Conservation (phyloP, 2,329 filamentous ascomycete genomes). For the Emergomyces orientalis region DNA sequence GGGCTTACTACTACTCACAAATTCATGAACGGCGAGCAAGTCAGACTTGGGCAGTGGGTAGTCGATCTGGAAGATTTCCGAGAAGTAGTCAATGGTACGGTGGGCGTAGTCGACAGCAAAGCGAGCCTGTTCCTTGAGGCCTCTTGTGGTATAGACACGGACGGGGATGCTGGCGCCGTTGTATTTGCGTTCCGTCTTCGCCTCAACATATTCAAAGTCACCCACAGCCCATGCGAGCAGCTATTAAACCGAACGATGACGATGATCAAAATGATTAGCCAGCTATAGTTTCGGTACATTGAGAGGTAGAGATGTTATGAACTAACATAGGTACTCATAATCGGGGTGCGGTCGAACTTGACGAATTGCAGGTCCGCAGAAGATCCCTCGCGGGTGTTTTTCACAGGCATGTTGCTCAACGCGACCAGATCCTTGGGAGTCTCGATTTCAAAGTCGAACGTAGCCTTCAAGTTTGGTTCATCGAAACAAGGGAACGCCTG, state of each 20-base stretch:
- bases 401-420: conserved; percentile 91
- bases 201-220: conserved; percentile 94
- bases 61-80: conserved; percentile 83
- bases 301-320: not conserved
- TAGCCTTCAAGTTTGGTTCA: conserved; percentile 92
- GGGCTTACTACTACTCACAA: conserved; percentile 46
- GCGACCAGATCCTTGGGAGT: conserved; percentile 80
- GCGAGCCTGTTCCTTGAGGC: conserved; percentile 83
- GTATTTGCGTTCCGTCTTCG: conserved; percentile 79
- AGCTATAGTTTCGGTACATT: not conserved
- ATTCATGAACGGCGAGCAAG: conserved; percentile 84
- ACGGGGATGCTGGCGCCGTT: conserved; percentile 86
- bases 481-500: conserved; percentile 97
- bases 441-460: conserved; percentile 89
- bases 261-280: not conserved
- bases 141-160: conserved; percentile 88
- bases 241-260: conserved; percentile 39
- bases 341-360: conserved; percentile 70
- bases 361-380: conserved; percentile 57
- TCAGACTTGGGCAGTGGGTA: conserved; percentile 91
- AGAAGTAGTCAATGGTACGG: conserved; percentile 93
- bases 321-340: conserved; percentile 75
- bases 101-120: conserved; percentile 87
- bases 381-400: conserved; percentile 58
- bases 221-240: conserved; percentile 89